phyloP scores from a whole-genome alignment of 1,284 basidiomycete species.

The Porodaedalea pini region DNA sequence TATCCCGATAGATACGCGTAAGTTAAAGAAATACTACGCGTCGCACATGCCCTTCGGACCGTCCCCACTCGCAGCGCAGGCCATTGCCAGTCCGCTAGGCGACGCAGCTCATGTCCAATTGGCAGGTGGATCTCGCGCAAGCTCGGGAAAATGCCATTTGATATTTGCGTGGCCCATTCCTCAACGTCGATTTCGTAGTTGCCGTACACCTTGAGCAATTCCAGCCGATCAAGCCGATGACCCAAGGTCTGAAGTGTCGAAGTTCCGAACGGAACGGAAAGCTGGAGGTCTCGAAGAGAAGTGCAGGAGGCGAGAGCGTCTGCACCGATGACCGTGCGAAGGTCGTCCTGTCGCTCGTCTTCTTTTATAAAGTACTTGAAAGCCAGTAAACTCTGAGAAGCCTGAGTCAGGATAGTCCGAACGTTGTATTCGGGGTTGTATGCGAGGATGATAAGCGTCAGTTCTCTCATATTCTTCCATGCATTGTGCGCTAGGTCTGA shows the following conservation, averaged over 20 bases:
- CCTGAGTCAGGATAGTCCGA: neutral
- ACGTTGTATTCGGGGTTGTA: neutral
- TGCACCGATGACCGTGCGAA: neutral
- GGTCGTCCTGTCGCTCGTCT: neutral
- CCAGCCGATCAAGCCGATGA: neutral
- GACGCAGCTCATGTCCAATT: slow-evolving; percentile 10
- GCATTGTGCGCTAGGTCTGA: slow-evolving; percentile 4
- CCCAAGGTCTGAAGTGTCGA: neutral
- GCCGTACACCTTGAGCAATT: slow-evolving; percentile 3
- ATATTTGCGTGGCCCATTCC: slow-evolving; percentile 5
- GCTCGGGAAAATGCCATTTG: neutral
- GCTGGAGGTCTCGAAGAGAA: slow-evolving; percentile 5
- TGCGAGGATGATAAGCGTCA: neutral
- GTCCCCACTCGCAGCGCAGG: neutral
- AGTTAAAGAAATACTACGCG: neutral
- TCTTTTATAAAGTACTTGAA: slow-evolving; percentile 3
- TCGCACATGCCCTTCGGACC: neutral
- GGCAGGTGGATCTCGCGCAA: slow-evolving; percentile 7
- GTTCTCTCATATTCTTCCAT: slow-evolving; percentile 1
- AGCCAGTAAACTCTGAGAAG: neutral
- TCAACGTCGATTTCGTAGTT: slow-evolving; percentile 7
- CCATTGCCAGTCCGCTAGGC: slow-evolving; percentile 11
- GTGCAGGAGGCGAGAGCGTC: slow-evolving; percentile 10
- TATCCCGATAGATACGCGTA: slow-evolving; percentile 8
- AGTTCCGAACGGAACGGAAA: neutral